Evolutionary conservation across 2,329 filamentous ascomycete species (phyloP).

Genomic region (Colletotrichum tabaci): DNA sequence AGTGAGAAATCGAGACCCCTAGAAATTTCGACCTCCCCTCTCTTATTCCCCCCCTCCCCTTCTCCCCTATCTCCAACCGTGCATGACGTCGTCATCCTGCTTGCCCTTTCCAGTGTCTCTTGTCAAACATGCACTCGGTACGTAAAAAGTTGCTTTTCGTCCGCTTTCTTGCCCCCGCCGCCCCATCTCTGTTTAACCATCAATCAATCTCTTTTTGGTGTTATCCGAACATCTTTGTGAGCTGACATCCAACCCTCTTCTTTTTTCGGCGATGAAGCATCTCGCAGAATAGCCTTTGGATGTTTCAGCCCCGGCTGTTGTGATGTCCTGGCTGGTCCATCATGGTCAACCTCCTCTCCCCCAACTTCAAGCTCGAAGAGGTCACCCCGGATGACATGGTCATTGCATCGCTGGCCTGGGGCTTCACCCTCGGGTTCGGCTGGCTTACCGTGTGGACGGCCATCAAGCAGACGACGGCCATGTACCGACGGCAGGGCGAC

Average conservation of each 20-base stretch:
- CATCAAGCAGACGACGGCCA: slow-evolving; percentile 52
- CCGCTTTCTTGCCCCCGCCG: neutral
- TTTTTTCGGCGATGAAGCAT: slow-evolving; percentile 16
- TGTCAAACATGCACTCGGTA: slow-evolving; percentile 15
- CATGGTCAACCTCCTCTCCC: slow-evolving; percentile 42
- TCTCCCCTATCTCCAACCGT: neutral
- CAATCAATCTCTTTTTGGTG: neutral
- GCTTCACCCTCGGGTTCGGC: slow-evolving; percentile 59
- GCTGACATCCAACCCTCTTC: neutral
- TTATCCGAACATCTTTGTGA: neutral
- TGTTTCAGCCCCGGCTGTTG: slow-evolving; percentile 25
- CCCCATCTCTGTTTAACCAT: neutral
- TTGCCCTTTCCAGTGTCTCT: too few relatives aligned
- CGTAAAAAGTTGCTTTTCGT: neutral
- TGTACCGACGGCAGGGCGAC: slow-evolving; percentile 52
- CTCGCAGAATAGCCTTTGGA: slow-evolving; percentile 8
- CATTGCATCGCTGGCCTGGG: slow-evolving; percentile 53
- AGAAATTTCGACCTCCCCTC: neutral
- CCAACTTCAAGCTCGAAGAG: slow-evolving; percentile 42
- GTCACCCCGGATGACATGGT: slow-evolving; percentile 47
- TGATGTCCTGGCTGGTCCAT: slow-evolving; percentile 34
- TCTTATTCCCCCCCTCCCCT: neutral
- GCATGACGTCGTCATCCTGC: slow-evolving; percentile 22
- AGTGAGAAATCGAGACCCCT: slow-evolving; percentile 14
- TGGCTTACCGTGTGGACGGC: slow-evolving; percentile 57